Evolutionary conservation across 306 rosid species (phyloP).

Genomic region (Citrullus mucosospermus): DNA sequence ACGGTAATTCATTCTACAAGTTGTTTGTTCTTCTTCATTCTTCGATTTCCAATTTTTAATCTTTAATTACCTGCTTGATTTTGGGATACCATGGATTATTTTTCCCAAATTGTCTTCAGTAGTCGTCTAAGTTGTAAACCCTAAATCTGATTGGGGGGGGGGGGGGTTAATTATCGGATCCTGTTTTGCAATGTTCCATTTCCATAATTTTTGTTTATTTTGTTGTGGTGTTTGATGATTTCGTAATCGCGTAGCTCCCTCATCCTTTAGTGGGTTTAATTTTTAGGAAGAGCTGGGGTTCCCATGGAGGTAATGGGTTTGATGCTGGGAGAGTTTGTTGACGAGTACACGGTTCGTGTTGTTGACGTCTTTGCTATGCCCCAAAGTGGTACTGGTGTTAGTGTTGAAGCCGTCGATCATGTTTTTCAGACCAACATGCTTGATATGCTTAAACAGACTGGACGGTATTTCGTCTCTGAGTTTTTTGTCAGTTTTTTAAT

Average conservation of each 20-base stretch:
- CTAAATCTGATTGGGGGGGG: not conserved
- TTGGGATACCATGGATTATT: not conserved
- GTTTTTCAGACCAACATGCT: slow-evolving; percentile 96
- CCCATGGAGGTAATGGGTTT: slow-evolving; percentile 98
- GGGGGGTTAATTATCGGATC: not conserved
- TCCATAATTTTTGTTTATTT: not conserved
- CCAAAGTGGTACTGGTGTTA: slow-evolving; percentile 91
- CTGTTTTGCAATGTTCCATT: not conserved
- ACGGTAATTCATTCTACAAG: slow-evolving; percentile 27
- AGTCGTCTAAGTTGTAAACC: not conserved
- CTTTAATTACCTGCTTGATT: not conserved
- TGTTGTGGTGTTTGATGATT: not conserved
- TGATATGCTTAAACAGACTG: slow-evolving; percentile 90
- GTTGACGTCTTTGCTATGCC: slow-evolving; percentile 97
- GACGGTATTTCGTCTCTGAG: slow-evolving; percentile 35
- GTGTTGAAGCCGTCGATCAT: slow-evolving; percentile 96
- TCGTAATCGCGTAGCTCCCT: not conserved
- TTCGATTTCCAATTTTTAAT: not conserved
- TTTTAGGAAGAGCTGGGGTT: slow-evolving; percentile 76
- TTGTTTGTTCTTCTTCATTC: not conserved
- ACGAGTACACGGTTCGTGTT: slow-evolving; percentile 84
- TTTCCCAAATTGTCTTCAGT: not conserved
- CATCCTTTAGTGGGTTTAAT: too few species aligned
- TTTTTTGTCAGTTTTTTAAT: not conserved
- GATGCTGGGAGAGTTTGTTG: slow-evolving; percentile 94